Conservation (phyloP, 2,329 filamentous ascomycete genomes). For the Cephalotrichum gorgonifer region DNA sequence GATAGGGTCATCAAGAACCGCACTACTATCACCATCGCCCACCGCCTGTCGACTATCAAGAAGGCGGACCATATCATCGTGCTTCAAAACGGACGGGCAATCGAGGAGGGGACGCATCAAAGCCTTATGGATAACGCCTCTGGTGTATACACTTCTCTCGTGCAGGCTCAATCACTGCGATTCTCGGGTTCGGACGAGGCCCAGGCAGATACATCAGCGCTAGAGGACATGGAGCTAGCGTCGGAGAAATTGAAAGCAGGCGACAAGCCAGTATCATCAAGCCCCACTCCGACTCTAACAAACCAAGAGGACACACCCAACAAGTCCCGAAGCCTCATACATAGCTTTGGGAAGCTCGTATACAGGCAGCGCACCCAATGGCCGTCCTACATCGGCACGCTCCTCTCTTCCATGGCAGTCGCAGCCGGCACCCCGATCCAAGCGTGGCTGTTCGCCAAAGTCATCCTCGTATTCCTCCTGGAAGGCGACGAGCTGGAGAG, state of each 20-base stretch:
- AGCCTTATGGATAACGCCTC: constrained; percentile 49
- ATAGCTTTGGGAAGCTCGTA: constrained; percentile 18
- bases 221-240: constrained; percentile 15
- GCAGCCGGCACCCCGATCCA: constrained; percentile 37
- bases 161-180: constrained; percentile 59
- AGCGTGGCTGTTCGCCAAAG: constrained; percentile 43
- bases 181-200: constrained; percentile 42
- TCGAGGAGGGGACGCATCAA: constrained; percentile 68
- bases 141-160: constrained; percentile 60
- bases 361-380: neutral
- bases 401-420: too few relatives aligned
- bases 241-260: too few relatives aligned
- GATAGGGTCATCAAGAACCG: constrained; percentile 50
- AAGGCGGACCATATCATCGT: constrained; percentile 73
- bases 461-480: constrained; percentile 39
- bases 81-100: constrained; percentile 38
- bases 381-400: too few relatives aligned
- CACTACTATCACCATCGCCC: constrained; percentile 66
- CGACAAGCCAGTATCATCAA: too few relatives aligned
- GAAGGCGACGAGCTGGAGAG: constrained; percentile 15
- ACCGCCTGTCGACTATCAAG: constrained; percentile 64
- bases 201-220: constrained; percentile 15
- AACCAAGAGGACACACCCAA: too few relatives aligned
- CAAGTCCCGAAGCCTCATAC: too few relatives aligned
- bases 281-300: too few relatives aligned